Evolutionary conservation across 2,329 filamentous ascomycete genomes (phyloP), one percentile per base, ranked within the genome.

Genomic region (Xylaria sp.): DNA sequence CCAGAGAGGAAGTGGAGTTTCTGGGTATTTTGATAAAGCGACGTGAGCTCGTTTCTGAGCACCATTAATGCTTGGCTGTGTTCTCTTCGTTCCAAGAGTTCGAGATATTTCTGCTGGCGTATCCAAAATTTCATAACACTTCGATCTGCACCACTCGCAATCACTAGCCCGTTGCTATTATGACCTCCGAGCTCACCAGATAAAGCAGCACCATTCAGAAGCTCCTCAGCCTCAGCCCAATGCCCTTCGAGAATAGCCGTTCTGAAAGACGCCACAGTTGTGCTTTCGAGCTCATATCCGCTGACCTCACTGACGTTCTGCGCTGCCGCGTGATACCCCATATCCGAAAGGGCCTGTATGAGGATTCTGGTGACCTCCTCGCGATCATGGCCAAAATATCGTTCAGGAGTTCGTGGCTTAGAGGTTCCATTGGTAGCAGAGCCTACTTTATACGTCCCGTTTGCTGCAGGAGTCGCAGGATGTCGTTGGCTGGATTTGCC

Each of bases 291-390:
- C 77, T 95, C 89, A 78, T 88, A 97, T 0, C 94, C 94, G 77
- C 95, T 98, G 79, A 97, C 93, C 69, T 87, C 86, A 76, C 89
- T 91, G 66, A 99, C 84, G 69, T 87, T 89, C 53, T 88, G 85
- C 28, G 96, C 95, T 13, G 95, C 92, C 13, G 85, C 84, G 67
- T 89, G 85, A 77, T 98, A 97, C 2, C 96, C 96, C 82, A 99
- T 86, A 79, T 97, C 95, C 28, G 90, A 88, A 72, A 99, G 82
- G 42, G 94, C 92, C 80, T 99, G 96, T 76, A 99, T 96, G 75
- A 99, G 81, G 71, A 98, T 92, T 63, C 96, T 87, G 5, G 95
- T 97, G 53, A 98, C 91, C 82, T 99, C 95, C 83, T 97, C 94
- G 78, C 93, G 89, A 77, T 96, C 89, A 78, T 98, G 95, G 20